These are phyloP conservation scores for Usnea hakonensis DNA, from an alignment of 495 filamentous ascomycete species.

Conservation along the genomic window DNA sequence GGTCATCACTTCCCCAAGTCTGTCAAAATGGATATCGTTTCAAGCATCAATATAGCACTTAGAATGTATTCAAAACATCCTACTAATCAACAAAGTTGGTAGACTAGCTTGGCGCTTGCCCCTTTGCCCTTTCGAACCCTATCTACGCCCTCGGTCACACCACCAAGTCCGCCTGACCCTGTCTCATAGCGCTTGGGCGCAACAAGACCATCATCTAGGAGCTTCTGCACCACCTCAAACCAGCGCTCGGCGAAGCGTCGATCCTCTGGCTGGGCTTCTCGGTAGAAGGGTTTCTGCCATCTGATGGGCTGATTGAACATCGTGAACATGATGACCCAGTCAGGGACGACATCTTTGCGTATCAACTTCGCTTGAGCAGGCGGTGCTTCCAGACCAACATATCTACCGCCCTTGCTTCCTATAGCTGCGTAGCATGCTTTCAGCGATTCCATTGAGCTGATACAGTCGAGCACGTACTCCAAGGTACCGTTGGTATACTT, in stretches of 20 bases:
- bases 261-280: slow-evolving; percentile 12
- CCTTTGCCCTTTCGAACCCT: slow-evolving; percentile 18
- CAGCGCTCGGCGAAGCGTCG: slow-evolving; percentile 17
- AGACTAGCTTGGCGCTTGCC: slow-evolving; percentile 25
- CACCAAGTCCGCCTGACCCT: slow-evolving; percentile 21
- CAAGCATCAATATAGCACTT: no score
- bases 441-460: slow-evolving; percentile 31
- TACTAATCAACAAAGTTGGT: no score
- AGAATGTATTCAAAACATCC: no score
- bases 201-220: slow-evolving; percentile 26
- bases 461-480: slow-evolving; percentile 36
- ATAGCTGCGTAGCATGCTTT: slow-evolving; percentile 36
- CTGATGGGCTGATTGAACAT: slow-evolving; percentile 25
- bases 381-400: slow-evolving; percentile 34
- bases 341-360: slow-evolving; percentile 25
- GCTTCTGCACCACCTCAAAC: slow-evolving; percentile 17
- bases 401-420: slow-evolving; percentile 36
- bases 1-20: no score
- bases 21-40: no score
- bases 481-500: slow-evolving; percentile 32
- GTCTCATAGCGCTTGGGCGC: slow-evolving; percentile 25
- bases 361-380: slow-evolving; percentile 23
- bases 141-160: slow-evolving; percentile 25
- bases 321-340: slow-evolving; percentile 29
- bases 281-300: slow-evolving; percentile 26